Evolutionary conservation across 2,329 filamentous ascomycete species (phyloP), one percentile per base, ranked within the genome.

Genomic region (Phyllosticta paracitricarpa): DNA sequence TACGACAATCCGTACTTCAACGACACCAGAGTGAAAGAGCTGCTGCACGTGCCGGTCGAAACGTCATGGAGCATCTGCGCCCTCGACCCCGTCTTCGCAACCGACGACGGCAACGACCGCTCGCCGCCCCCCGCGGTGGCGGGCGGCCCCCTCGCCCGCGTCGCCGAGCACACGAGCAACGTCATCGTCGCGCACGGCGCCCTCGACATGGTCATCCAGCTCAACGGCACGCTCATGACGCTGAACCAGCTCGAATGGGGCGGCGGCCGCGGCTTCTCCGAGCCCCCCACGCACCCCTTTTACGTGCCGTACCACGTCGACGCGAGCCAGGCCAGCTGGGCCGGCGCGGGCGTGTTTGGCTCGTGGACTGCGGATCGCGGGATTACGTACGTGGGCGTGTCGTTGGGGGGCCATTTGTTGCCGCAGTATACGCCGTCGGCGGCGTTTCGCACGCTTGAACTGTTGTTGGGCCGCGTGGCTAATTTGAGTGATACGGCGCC

Each of bases 1-100:
- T 56, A 65, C 64, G 79, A 84, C 0, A 70, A 73, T 0, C 76
- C 91, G 58, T 88, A 90, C 77, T 89, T 90, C 73, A 83, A 90
- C 75, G 68, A 71, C 33, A 68, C 67, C 2, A 71, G 73, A 51
- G 73, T 75, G n/a, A 71, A 75, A 61, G 66, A 67, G 12, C 72
- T 71, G 14, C 72, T 75, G 65, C 70, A 75, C 64, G 73, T 71
- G 3, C 73, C 73, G 0, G 55, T 64, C 8, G 60, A 59, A 9
- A 65, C 65, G 14, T 61, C 68, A 55, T 74, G 68, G 64, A 56
- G 57, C 2, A 63, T 69, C 56, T 73, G 71, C 63, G 64, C 68
- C 28, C 65, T 67, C 52, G 54, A 58, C 14, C 65, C 62, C 35
- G 62, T 69, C 22, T 66, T 69, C 58, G 63, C 62, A 12, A 48